Evolutionary conservation across 257 asterid genomes (phyloP).

Genomic region (Solanum paucissectum): DNA sequence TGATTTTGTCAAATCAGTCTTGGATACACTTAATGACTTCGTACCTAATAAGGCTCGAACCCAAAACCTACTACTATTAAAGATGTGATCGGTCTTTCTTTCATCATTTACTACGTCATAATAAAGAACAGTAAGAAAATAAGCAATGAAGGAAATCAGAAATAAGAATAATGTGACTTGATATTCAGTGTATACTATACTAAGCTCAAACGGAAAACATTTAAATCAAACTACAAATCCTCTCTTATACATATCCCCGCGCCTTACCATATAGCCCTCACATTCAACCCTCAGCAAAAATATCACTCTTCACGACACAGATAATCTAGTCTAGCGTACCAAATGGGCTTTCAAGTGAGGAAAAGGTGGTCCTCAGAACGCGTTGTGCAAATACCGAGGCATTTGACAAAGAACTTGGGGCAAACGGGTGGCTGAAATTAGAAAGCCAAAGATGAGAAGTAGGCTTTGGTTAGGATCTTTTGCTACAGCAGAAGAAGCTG

Average conservation of each 20-base stretch:
- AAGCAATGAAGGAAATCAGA: neutral
- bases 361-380: conserved; percentile 89
- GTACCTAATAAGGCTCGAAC: neutral
- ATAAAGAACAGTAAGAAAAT: neutral
- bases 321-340: neutral
- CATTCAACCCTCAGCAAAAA: neutral
- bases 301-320: neutral
- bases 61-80: neutral
- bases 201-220: conserved; percentile 44
- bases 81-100: neutral
- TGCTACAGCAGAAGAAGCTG: conserved; percentile 87
- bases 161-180: neutral
- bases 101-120: neutral
- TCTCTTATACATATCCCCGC: conserved; percentile 45
- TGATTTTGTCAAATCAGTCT: neutral
- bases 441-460: conserved; percentile 80
- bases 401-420: conserved; percentile 94
- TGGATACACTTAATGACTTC: neutral
- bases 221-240: conserved; percentile 34
- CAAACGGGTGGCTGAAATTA: conserved; percentile 61
- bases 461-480: conserved; percentile 92
- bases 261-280: conserved; percentile 13
- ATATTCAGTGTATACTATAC: neutral
- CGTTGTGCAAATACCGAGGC: conserved; percentile 68
- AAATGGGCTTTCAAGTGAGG: conserved; percentile 23